Conservation (phyloP, 202 grass and related monocot species). For the Musa balbisiana region DNA sequence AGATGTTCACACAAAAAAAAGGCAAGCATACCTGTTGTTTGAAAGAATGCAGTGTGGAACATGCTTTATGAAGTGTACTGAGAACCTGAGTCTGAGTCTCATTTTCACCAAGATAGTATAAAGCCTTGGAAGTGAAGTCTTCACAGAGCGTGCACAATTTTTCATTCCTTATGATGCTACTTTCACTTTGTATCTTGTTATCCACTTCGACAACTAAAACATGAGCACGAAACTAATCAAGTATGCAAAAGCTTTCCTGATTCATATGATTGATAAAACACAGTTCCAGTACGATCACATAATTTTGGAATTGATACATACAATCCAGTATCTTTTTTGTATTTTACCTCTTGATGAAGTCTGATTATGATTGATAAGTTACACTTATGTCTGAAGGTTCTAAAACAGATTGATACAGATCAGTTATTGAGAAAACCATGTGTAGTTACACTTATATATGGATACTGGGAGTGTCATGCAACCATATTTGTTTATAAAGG, state of each 20-base stretch:
- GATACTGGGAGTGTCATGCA: too few species aligned
- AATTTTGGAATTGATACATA: too few species aligned
- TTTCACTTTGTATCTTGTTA: slow-evolving; percentile 29
- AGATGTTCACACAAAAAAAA: background rate
- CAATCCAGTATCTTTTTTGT: too few species aligned
- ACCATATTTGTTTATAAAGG: too few species aligned
- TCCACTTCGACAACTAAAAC: slow-evolving; percentile 36
- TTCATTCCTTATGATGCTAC: slow-evolving; percentile 27
- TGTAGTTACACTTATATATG: too few species aligned
- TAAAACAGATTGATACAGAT: too few species aligned
- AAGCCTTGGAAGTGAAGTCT: slow-evolving; percentile 41
- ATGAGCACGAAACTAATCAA: slow-evolving; percentile 5
- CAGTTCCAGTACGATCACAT: too few species aligned
- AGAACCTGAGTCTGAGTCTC: slow-evolving; percentile 63
- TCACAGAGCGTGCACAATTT: slow-evolving; percentile 65
- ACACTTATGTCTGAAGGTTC: too few species aligned
- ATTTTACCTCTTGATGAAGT: too few species aligned
- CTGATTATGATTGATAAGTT: too few species aligned
- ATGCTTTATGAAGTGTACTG: slow-evolving; percentile 43
- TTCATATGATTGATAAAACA: slow-evolving; percentile 1
- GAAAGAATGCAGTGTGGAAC: slow-evolving; percentile 40
- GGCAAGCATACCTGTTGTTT: slow-evolving; percentile 50
- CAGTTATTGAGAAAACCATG: too few species aligned
- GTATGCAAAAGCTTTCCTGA: background rate
- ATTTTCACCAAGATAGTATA: slow-evolving; percentile 53